Base-by-base conservation (phyloP, 331 rosid species). In the Phaseolus coccineus region DNA sequence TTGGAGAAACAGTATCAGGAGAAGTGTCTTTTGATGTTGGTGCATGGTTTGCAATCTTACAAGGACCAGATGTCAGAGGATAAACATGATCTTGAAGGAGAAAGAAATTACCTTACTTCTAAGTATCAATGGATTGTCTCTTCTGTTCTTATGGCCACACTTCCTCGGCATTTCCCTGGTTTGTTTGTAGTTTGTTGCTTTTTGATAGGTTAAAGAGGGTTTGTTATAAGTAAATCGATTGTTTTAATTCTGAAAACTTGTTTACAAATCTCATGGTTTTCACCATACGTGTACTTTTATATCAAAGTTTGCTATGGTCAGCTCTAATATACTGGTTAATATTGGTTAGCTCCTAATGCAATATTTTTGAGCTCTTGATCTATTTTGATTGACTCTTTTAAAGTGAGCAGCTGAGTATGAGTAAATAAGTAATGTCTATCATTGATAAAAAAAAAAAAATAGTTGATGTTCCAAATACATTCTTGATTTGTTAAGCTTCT, bases 111-210 rank as follows among this genome's bases (percentile, higher is more conserved):
- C 84, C 94, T 92, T 66, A 82, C 88, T 48, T 81, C 98, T 4
- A 91, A 88, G 81, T 90, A 89, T 80, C 97, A 91, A 50, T 77
- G 90, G 57, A 83, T 84, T 13, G 96, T 90, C 69, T 89, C 97
- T 71, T 95, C 98, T 37, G 87, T 88, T 69, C 98, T 92, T 37
- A 91, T 87, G 98, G 91, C 97, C 63, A 77, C 87, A 46, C 94
- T 95, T 78, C 97, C 98, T 69, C 94, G 87, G 8, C 84, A 87
- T 87, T 95, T 95, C 86, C 92, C 96, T 2, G 97, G 97, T 92
- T 87, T 48, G 51, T 85, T 78, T 48, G 46, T 31, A 9, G 58
- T 51, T 69, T 69, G 30, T 64, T 77, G 64, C 25, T 73, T 30
- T 67, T 62, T 69, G 1, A 25, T 48, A 59, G 40, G 73, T 16